Evolutionary conservation across 2,329 filamentous ascomycete genomes (phyloP), one percentile per base, ranked within the genome.

Genomic region (Madurella mycetomatis): DNA sequence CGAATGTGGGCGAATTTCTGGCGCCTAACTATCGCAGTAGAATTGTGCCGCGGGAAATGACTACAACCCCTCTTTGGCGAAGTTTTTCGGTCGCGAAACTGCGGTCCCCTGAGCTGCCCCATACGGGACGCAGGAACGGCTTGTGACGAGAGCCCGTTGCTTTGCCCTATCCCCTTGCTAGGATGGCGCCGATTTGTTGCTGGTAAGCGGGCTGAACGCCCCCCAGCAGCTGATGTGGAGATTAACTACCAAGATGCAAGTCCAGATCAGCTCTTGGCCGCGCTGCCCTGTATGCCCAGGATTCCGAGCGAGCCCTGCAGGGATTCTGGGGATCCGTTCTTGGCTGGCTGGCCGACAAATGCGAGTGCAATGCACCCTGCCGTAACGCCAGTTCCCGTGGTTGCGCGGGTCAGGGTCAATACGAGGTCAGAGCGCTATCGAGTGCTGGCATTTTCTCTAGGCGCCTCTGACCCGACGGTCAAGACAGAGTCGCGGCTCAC

Each of bases 171-270:
- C 30, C 32, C 19, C 25, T 25, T 25, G 25, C 7, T 7, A 25
- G 25, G 25, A 25, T 25, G 25, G 25, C 25, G 25, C 25, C 25
- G 25, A 25, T 25, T 25, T 25, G 25, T 18, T 13, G n/a, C 5
- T 18, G 39, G 13, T 1, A 16, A 7, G n/a, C 32, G 32, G 44
- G 48, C 48, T 45, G 49, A 51, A 41, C 11, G 43, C 43, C n/a
- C n/a, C n/a, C n/a, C 31, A 25, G 25, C 16, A 12, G 46, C 11
- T 9, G 40, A 51, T 40, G 40, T 37, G 49, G 46, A 47, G 46
- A 47, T 42, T 41, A 49, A 17, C 31, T 32, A 47, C 54, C 51
- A 56, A 51, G 54, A 17, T 30, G 41, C 43, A 51, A 49, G 34
- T 17, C 53, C 45, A 55, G 49, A 52, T 52, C 50, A 11, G 25